A percentile compares a stretch with the other conserved stretches of the same genome.
phyloP scores from a whole-genome alignment of 179 eudicot genomes.

The Sideroxylon spinosum region DNA sequence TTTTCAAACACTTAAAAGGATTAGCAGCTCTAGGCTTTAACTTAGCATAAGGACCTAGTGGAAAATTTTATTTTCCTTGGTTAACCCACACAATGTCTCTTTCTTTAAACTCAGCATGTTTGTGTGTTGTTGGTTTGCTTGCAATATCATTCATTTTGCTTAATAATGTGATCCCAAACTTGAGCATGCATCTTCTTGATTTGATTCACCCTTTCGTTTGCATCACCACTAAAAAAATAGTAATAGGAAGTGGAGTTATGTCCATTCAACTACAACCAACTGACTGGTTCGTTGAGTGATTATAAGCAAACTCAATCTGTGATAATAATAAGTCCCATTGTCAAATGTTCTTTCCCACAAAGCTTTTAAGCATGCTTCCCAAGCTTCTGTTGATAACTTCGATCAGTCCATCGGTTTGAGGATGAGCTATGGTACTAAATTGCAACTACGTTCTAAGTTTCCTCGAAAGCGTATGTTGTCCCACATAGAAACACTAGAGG shows the following conservation, averaged over 20 bases:
- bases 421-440: not conserved
- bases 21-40: conserved; percentile 13
- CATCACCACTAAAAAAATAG: conserved; percentile 6
- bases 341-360: not conserved
- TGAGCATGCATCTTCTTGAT: not conserved
- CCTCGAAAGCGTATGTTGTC: not conserved
- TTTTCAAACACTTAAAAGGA: conserved; percentile 12
- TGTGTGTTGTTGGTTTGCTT: conserved; percentile 10
- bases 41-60: not conserved
- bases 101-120: conserved; percentile 6
- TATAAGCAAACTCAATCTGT: conserved; percentile 2
- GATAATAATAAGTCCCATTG: not conserved
- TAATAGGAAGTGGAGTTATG: conserved; percentile 8
- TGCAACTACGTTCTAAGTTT: not conserved
- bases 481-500: no score
- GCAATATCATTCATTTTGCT: not conserved
- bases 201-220: not conserved
- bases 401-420: not conserved
- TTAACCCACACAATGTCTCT: conserved; percentile 18
- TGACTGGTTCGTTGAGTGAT: not conserved
- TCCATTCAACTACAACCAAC: conserved; percentile 9
- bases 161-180: not conserved
- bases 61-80: conserved; percentile 2
- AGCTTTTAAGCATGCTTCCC: not conserved
- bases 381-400: not conserved